phyloP scores from a whole-genome alignment of 345 rosid species.

The Boechera retrofracta region DNA sequence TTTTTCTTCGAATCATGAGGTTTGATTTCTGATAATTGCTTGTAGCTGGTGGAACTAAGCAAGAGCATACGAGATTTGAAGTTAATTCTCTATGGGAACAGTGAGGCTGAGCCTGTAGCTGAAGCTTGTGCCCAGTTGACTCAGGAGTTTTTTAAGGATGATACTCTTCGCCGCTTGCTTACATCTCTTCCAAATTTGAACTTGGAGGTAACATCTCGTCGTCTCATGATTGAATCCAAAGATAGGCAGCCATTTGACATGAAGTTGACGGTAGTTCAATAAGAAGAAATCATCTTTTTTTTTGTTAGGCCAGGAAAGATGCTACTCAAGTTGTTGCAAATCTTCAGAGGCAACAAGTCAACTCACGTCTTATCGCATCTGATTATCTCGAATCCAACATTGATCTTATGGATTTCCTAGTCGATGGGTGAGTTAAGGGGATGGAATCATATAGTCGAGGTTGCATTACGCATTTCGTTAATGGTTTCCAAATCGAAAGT shows the following conservation, averaged over 20 bases:
- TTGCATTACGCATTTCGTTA: background rate
- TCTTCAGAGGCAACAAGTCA: constrained; percentile 96
- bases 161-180: constrained; percentile 76
- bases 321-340: constrained; percentile 98
- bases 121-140: constrained; percentile 95
- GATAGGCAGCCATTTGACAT: background rate
- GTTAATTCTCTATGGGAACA: constrained; percentile 86
- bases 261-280: background rate
- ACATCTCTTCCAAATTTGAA: constrained; percentile 75
- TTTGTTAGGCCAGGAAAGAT: constrained; percentile 87
- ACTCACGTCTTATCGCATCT: constrained; percentile 83
- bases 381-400: constrained; percentile 85
- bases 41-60: constrained; percentile 73
- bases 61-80: constrained; percentile 87
- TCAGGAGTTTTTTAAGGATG: constrained; percentile 84
- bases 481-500: background rate
- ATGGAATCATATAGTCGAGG: background rate
- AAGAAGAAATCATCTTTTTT: background rate
- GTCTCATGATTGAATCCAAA: background rate
- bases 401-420: constrained; percentile 78
- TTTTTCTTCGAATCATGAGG: background rate
- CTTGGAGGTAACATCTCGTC: constrained; percentile 68
- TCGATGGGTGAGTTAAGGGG: constrained; percentile 67
- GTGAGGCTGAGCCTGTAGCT: constrained; percentile 91
- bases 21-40: constrained; percentile 9